Conservation (phyloP, 306 rosid species). For the Acmispon strigosus region DNA sequence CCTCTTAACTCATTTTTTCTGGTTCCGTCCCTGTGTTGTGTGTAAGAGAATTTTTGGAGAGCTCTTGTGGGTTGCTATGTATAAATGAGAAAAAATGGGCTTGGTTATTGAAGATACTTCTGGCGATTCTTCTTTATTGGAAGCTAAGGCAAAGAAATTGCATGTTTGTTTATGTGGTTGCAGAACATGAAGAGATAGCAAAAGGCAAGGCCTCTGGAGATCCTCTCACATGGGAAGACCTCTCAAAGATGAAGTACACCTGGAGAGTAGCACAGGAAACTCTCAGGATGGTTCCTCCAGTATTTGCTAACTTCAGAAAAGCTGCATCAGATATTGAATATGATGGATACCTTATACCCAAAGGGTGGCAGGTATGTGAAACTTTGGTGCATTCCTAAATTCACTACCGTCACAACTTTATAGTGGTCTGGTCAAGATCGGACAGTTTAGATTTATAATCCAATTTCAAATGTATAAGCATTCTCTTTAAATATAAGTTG, state of each 20-base stretch:
- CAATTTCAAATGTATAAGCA: too few relatives aligned
- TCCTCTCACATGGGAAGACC: conserved; percentile 68
- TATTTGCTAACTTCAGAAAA: conserved; percentile 53
- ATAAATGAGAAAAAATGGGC: neutral
- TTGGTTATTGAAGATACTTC: neutral
- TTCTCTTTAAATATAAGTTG: too few relatives aligned
- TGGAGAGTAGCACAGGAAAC: conserved; percentile 79
- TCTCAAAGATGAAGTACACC: conserved; percentile 76
- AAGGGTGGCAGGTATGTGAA: conserved; percentile 84
- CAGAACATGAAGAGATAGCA: conserved; percentile 72
- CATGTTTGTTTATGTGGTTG: conserved; percentile 3
- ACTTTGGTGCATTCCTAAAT: neutral
- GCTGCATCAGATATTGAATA: conserved; percentile 52
- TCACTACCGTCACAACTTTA: too few relatives aligned
- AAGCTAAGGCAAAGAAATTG: neutral
- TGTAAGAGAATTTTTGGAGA: too few relatives aligned
- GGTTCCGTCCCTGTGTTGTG: too few relatives aligned
- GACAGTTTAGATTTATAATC: too few relatives aligned
- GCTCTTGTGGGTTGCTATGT: neutral
- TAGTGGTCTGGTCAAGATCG: too few relatives aligned
- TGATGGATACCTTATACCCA: conserved; percentile 58
- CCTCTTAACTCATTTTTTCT: too few relatives aligned
- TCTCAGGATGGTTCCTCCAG: conserved; percentile 56
- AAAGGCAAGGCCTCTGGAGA: conserved; percentile 46
- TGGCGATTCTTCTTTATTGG: neutral